Evolutionary conservation across 1,139 yeast species (phyloP).

Genomic region (Yamadazyma atmosphaerica): DNA sequence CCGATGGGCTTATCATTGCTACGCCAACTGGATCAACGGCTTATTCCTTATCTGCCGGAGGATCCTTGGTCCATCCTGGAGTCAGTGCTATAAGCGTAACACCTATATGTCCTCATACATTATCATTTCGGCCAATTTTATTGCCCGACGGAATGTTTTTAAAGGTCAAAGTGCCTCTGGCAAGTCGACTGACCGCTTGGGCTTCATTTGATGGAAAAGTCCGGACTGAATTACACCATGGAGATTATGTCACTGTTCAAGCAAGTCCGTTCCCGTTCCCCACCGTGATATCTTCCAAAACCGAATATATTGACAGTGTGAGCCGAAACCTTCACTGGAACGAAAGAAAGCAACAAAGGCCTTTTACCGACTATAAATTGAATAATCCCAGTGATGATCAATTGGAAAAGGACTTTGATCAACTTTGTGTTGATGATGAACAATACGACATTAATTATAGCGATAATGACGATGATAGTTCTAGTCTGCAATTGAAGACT

Average conservation of each 20-base stretch:
- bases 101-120: conserved; percentile 90
- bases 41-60: conserved; percentile 87
- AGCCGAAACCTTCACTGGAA: conserved; percentile 87
- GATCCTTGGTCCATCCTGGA: conserved; percentile 85
- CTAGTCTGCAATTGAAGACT: too few relatives aligned
- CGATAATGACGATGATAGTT: conserved; percentile 15
- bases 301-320: conserved; percentile 82
- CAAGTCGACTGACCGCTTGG: conserved; percentile 82
- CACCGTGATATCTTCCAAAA: conserved; percentile 70
- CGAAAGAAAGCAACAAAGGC: conserved; percentile 76
- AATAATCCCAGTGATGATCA: conserved; percentile 16
- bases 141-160: conserved; percentile 84
- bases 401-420: conserved; percentile 17
- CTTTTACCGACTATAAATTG: conserved; percentile 42
- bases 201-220: conserved; percentile 87
- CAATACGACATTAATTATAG: conserved; percentile 12
- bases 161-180: conserved; percentile 68
- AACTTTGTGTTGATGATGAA: conserved; percentile 17
- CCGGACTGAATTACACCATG: conserved; percentile 66
- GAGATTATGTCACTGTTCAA: conserved; percentile 74
- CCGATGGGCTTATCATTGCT: conserved; percentile 85
- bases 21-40: conserved; percentile 96
- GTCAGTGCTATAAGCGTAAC: conserved; percentile 88
- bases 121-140: conserved; percentile 83
- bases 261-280: conserved; percentile 88